A percentile compares a stretch with the other conserved stretches of the same genome.
phyloP scores from a whole-genome alignment of 129 eudicot species.

The Tagetes erecta region DNA sequence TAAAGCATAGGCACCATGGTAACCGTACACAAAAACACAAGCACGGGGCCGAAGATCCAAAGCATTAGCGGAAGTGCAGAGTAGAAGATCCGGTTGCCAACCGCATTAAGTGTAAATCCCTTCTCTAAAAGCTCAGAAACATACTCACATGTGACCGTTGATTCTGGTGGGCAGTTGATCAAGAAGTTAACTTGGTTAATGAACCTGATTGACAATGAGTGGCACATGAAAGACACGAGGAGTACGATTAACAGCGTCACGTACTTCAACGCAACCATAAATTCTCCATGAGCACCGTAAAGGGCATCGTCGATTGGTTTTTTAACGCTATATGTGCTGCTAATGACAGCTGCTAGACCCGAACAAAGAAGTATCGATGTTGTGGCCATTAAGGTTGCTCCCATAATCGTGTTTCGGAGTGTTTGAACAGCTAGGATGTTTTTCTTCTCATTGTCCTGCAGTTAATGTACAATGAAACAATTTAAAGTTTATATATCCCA shows the following conservation, averaged over 20 bases:
- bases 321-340: constrained; percentile 93
- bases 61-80: constrained; percentile 76
- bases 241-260: constrained; percentile 64
- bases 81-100: constrained; percentile 79
- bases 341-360: constrained; percentile 80
- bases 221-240: constrained; percentile 83
- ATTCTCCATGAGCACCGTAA: constrained; percentile 95
- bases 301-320: constrained; percentile 74
- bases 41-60: constrained; percentile 95
- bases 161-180: constrained; percentile 63
- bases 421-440: constrained; percentile 90
- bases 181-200: constrained; percentile 91
- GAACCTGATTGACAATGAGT: constrained; percentile 83
- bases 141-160: constrained; percentile 49
- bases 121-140: constrained; percentile 73
- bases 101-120: constrained; percentile 61
- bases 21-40: constrained; percentile 69
- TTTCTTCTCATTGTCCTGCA: constrained; percentile 88
- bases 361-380: constrained; percentile 83
- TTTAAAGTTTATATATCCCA: neutral
- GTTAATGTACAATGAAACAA: neutral
- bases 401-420: constrained; percentile 87
- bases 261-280: constrained; percentile 81
- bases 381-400: constrained; percentile 90
- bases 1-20: constrained; percentile 77